Conservation (phyloP, 2,329 filamentous ascomycete genomes). For the Colletotrichum tanaceti region DNA sequence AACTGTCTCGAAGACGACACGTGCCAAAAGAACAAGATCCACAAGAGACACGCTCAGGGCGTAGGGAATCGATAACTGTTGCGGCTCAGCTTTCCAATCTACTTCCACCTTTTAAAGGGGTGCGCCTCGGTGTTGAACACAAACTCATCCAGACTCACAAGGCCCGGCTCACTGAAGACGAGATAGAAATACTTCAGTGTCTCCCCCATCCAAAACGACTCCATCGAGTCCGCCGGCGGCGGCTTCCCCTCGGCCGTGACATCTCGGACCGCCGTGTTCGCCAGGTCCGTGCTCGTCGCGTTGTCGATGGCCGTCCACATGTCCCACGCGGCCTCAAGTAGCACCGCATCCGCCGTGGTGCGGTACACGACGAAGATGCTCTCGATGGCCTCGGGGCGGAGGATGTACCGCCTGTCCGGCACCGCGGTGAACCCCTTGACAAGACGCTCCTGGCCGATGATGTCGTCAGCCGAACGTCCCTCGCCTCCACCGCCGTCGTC, state of each 20-base stretch:
- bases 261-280: conserved; percentile 65
- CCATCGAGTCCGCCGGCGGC: conserved; percentile 69
- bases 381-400: conserved; percentile 74
- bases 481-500: conserved; percentile 38
- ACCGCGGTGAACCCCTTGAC: conserved; percentile 45
- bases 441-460: conserved; percentile 45
- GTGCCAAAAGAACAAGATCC: no score
- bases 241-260: conserved; percentile 51
- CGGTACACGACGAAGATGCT: conserved; percentile 75
- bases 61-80: no score
- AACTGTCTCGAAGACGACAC: no score
- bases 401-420: conserved; percentile 58
- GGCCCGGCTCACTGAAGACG: conserved; percentile 66
- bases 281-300: conserved; percentile 62
- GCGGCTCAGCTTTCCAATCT: neutral
- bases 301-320: conserved; percentile 69
- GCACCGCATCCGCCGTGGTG: conserved; percentile 65
- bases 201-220: conserved; percentile 52
- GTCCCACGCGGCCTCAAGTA: conserved; percentile 69
- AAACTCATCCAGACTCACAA: conserved; percentile 69
- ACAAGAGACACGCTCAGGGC: no score
- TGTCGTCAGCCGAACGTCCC: conserved; percentile 41
- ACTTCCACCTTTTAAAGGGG: conserved; percentile 42
- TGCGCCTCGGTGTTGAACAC: conserved; percentile 58
- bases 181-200: conserved; percentile 53